Percentiles rank a stretch among this genome's conserved stretches.
phyloP scores from a whole-genome alignment of 2,329 filamentous ascomycete genomes.

The Neospermospora avenae region DNA sequence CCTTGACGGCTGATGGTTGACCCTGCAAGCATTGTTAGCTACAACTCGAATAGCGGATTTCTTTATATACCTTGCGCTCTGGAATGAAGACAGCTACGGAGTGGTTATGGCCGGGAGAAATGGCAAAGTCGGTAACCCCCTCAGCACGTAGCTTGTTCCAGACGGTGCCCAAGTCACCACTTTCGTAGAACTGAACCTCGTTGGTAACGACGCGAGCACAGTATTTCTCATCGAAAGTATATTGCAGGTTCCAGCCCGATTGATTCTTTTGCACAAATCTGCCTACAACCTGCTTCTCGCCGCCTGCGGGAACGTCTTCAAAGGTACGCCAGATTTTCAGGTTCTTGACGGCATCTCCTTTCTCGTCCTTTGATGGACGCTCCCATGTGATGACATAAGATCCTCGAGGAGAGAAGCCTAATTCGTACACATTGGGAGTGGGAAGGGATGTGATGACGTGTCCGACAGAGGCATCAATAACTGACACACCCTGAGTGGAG shows the following conservation, averaged over 20 bases:
- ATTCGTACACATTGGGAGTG: conserved; percentile 83
- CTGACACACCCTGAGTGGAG: conserved; percentile 78
- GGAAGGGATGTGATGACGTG: conserved; percentile 70
- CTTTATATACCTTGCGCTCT: conserved; percentile 75
- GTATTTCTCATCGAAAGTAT: conserved; percentile 88
- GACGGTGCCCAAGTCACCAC: conserved; percentile 76
- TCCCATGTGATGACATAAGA: conserved; percentile 97
- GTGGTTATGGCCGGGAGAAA: conserved; percentile 86
- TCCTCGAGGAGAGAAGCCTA: conserved; percentile 89
- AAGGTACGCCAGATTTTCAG: conserved; percentile 92
- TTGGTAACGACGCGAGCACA: conserved; percentile 94
- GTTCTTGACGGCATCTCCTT: conserved; percentile 92
- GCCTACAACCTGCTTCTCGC: conserved; percentile 72
- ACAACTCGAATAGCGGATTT: background rate
- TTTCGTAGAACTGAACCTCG: conserved; percentile 96
- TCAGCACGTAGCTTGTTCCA: conserved; percentile 96
- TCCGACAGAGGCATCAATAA: conserved; percentile 78
- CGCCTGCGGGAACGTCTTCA: conserved; percentile 60
- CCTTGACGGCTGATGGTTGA: conserved; percentile 88
- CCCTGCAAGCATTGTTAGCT: conserved; percentile 54
- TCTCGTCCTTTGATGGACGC: conserved; percentile 85
- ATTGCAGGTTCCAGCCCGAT: conserved; percentile 96
- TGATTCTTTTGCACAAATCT: conserved; percentile 94
- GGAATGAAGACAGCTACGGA: conserved; percentile 93
- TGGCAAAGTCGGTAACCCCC: conserved; percentile 82